Conservation (phyloP, 177 flowering plant species). For the Tripterygium wilfordii region DNA sequence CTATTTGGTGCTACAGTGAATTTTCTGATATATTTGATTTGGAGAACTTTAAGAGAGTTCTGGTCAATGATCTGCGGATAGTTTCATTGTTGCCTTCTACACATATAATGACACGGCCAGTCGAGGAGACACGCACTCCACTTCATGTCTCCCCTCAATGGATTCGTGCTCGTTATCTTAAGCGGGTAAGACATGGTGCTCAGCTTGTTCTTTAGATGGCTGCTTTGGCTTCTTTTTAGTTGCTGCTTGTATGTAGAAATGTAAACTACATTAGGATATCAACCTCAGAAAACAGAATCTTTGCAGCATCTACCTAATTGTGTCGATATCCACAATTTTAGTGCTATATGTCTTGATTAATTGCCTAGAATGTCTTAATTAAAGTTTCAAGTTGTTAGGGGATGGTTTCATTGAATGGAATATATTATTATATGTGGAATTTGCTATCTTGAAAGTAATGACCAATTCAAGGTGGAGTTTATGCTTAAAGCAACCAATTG, state of each 20-base stretch:
- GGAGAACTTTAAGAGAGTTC: constrained; percentile 84
- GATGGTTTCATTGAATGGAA: background rate
- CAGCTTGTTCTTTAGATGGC: background rate
- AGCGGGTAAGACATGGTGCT: constrained; percentile 66
- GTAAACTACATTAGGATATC: no score
- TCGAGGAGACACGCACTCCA: constrained; percentile 82
- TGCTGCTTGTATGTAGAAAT: background rate
- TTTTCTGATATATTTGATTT: constrained; percentile 95
- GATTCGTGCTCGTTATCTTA: constrained; percentile 76
- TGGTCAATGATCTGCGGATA: constrained; percentile 70
- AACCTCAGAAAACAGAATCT: no score
- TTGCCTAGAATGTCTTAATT: no score
- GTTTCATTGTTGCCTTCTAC: constrained; percentile 94
- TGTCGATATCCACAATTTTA: no score
- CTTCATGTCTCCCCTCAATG: constrained; percentile 76
- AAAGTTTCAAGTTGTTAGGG: background rate
- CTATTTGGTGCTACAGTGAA: constrained; percentile 51
- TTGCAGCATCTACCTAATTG: no score
- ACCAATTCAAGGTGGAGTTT: no score
- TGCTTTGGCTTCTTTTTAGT: background rate
- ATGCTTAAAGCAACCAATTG: background rate
- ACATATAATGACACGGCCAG: constrained; percentile 85
- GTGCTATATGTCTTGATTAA: no score
- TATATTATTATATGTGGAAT: no score
- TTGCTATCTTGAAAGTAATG: no score